Conservation (phyloP, 352 stramenopile species). For the Globisporangium apiculatum region DNA sequence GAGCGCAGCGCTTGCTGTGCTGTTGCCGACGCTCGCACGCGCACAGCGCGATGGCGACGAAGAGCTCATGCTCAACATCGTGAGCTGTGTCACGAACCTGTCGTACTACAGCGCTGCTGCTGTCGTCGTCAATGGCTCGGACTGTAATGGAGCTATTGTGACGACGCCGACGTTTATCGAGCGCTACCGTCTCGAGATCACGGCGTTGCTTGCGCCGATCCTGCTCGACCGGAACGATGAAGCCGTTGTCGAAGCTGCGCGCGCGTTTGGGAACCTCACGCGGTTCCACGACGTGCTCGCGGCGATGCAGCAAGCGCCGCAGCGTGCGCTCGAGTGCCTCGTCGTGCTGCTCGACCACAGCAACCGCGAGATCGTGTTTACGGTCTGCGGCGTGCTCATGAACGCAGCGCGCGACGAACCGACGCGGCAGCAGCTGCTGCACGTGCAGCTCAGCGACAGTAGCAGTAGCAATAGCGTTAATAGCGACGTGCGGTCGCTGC, state of each 20-base stretch:
- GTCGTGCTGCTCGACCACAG: slow-evolving; percentile 74
- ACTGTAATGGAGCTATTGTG: not conserved
- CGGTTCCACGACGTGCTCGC: slow-evolving; percentile 62
- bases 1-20: slow-evolving; percentile 18
- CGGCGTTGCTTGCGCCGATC: slow-evolving; percentile 32
- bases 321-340: slow-evolving; percentile 60
- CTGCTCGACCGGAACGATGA: slow-evolving; percentile 74
- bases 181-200: slow-evolving; percentile 31
- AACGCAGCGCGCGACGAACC: slow-evolving; percentile 60
- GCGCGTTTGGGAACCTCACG: slow-evolving; percentile 83
- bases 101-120: slow-evolving; percentile 47
- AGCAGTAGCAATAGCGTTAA: slow-evolving; percentile 9
- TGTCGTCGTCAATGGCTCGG: not conserved
- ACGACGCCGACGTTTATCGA: slow-evolving; percentile 29
- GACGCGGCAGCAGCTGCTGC: slow-evolving; percentile 27
- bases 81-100: slow-evolving; percentile 86
- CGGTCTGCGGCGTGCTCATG: slow-evolving; percentile 77
- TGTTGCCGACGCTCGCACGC: slow-evolving; percentile 41
- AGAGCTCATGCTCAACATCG: slow-evolving; percentile 85
- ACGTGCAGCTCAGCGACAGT: slow-evolving; percentile 8
- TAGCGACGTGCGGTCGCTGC: slow-evolving; percentile 29
- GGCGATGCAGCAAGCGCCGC: slow-evolving; percentile 23
- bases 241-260: slow-evolving; percentile 70
- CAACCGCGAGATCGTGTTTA: slow-evolving; percentile 75
- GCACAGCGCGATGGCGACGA: slow-evolving; percentile 35